Evolutionary conservation across 2,329 filamentous ascomycete genomes (phyloP), one percentile per base, ranked within the genome.

Genomic region (Dothiorella sarmentorum): DNA sequence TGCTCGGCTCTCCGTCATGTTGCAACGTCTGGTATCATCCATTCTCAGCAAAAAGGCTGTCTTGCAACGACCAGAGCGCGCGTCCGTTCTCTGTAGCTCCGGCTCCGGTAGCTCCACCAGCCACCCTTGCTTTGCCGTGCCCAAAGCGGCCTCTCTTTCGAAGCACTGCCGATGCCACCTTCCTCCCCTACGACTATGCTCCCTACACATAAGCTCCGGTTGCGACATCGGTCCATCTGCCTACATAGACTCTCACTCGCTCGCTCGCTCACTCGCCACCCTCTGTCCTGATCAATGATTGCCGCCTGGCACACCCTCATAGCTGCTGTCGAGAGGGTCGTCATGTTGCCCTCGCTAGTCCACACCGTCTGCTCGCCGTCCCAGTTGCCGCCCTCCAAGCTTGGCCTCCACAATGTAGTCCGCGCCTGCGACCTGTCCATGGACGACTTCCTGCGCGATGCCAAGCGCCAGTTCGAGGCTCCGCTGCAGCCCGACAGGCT

Each of bases 361-460:
- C 71, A 75, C 61, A 68, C 71, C 17, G 44, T 69, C 31, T 56
- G 52, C 38, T 27, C 71, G 58, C 68, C 74, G 18, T 66, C 70
- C 17, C 62, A 71, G 45, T 66, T 67, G 37, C 64, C 69, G 20
- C 66, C 68, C 22, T 38, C 68, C 42, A 35, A 53, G n/a, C 66
- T 66, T 47, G 63, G 63, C 56, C 59, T 69, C 57, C 68, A 67
- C 57, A 66, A 72, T 71, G 76, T 74, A 62, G 69, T 74, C 56
- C 69, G 66, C 58, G 73, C 68, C 31, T 70, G 73, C 61, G 71
- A 75, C 38, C 73, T 76, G 61, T 77, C 72, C 67, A 78, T 80
- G 76, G 77, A 80, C 63, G 75, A 76, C 62, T 74, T 79, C 61
- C 62, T 77, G 61, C 67, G 66, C 42, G 77, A 80, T 62, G 68